Evolutionary conservation across 2,329 filamentous ascomycete genomes (phyloP), one percentile per base, ranked within the genome.

Genomic region (Pseudogymnoascus sp.): DNA sequence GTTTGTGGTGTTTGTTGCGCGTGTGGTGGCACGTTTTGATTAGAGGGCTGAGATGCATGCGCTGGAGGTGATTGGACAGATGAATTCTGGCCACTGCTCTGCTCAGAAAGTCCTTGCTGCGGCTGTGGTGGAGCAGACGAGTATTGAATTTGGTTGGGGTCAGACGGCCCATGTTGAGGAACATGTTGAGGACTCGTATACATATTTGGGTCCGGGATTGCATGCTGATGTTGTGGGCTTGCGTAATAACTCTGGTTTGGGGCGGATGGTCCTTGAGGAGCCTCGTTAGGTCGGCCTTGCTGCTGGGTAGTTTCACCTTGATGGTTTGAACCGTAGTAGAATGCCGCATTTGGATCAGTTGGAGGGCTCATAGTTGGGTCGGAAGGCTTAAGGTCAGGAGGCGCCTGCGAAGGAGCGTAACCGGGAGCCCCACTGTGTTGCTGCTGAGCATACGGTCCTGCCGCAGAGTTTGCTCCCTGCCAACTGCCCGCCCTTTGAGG

Each of bases 271-370:
- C 36, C 63, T 62, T 62, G 63, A 59, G 37, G 28, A 14, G 47
- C n/a, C 25, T 53, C 47, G 6, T 33, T 53, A 18, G 28, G 5
- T 33, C 61, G 65, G 11, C 63, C 57, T 18, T 63, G 61, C 50
- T 71, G 67, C 50, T 69, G 62, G 11, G 68, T 66, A 3, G 67
- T 66, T 22, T 64, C 63, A 36, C 65, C 62, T 50, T 70, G 69
- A 22, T 60, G 63, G 6, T 63, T 61, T 50, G 66, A 60, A 18
- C 74, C 78, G 67, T 82, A 84, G 71, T 87, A 88, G 67, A 82
- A 86, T 8, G 79, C 78, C 9, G 80, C 76, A 62, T 77, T 82
- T 1, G 82, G 77, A 62, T 88, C 84, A 14, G 77, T 69, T 15
- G 72, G 70, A 7, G 74, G 71, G 3, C 75, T 71, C 12, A 69